A percentile compares a stretch with the other conserved stretches of the same genome.
Conservation (phyloP, 2,329 filamentous ascomycete species). For the Colletotrichum costaricense region DNA sequence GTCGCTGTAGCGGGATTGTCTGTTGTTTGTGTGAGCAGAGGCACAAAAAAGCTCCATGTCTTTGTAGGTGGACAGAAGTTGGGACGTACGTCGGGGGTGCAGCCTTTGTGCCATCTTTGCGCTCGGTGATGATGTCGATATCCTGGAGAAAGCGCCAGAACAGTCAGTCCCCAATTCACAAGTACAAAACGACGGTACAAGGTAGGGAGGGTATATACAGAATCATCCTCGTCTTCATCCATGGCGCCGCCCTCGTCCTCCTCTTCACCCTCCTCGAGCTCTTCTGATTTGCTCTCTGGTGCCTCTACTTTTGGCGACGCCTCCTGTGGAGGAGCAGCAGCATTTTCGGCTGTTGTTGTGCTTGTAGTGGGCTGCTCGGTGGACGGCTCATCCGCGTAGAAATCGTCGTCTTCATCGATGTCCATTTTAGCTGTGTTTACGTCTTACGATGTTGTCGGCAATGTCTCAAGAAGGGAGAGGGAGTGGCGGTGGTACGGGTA, state of each 20-base stretch:
- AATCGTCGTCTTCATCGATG: constrained; percentile 76
- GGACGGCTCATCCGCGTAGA: constrained; percentile 72
- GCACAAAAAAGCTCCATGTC: no score
- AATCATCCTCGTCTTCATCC: constrained; percentile 70
- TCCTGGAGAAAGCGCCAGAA: constrained; percentile 55
- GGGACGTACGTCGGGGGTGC: constrained; percentile 66
- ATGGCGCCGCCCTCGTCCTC: constrained; percentile 71
- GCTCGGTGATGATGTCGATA: constrained; percentile 76
- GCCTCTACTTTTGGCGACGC: constrained; percentile 32
- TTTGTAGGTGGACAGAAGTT: not conserved
- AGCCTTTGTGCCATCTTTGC: constrained; percentile 72
- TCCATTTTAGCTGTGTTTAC: constrained; percentile 61
- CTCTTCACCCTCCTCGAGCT: constrained; percentile 73
- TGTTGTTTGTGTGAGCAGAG: constrained; percentile 41
- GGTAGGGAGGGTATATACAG: constrained; percentile 46
- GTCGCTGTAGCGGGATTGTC: constrained; percentile 72
- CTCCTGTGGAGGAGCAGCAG: constrained; percentile 14
- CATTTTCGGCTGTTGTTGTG: constrained; percentile 13
- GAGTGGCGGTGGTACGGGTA: not conserved
- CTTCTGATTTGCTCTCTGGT: constrained; percentile 55
- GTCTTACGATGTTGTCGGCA: not conserved
- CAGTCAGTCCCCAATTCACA: not conserved
- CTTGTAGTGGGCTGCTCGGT: constrained; percentile 43
- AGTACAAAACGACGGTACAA: not conserved
- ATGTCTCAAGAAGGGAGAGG: not conserved